Evolutionary conservation across 441 rosid genomes (phyloP).

Genomic region (Arabidopsis hybrid): DNA sequence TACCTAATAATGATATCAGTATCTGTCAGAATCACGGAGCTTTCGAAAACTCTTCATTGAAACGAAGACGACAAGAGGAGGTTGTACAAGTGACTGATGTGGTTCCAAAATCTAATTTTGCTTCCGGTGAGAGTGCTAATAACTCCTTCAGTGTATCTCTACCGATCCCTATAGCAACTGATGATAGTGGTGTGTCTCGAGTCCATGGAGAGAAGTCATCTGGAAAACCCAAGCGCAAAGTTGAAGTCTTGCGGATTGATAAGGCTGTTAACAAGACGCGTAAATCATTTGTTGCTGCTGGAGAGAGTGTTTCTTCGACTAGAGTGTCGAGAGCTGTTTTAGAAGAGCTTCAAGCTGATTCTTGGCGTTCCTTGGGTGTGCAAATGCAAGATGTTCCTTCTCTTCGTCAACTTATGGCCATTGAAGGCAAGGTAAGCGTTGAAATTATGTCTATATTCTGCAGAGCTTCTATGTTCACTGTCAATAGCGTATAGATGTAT

Average conservation of each 20-base stretch:
- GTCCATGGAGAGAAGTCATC: conserved; percentile 21
- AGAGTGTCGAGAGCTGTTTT: conserved; percentile 64
- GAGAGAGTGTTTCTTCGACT: conserved; percentile 73
- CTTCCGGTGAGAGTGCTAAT: conserved; percentile 6
- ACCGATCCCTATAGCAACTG: conserved; percentile 11
- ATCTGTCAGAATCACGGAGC: conserved; percentile 29
- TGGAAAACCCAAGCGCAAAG: conserved; percentile 39
- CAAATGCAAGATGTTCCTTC: conserved; percentile 80
- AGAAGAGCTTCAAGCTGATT: conserved; percentile 57
- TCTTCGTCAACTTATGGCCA: conserved; percentile 62
- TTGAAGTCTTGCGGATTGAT: conserved; percentile 51
- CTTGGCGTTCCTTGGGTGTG: conserved; percentile 82
- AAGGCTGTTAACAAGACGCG: conserved; percentile 61
- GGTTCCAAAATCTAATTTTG: background rate
- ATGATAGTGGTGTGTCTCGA: conserved; percentile 35
- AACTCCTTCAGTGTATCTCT: conserved; percentile 3
- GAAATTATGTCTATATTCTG: background rate
- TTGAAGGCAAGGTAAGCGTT: conserved; percentile 76
- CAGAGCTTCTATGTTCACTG: background rate
- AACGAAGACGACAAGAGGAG: conserved; percentile 45
- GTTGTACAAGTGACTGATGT: background rate
- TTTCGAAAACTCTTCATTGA: conserved; percentile 30
- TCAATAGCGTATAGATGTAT: background rate
- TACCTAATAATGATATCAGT: background rate
- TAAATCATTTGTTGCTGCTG: conserved; percentile 50